These are phyloP conservation scores for Xylariaceae sp. DNA, from an alignment of 2,329 filamentous ascomycete species.

Conservation along the genomic window DNA sequence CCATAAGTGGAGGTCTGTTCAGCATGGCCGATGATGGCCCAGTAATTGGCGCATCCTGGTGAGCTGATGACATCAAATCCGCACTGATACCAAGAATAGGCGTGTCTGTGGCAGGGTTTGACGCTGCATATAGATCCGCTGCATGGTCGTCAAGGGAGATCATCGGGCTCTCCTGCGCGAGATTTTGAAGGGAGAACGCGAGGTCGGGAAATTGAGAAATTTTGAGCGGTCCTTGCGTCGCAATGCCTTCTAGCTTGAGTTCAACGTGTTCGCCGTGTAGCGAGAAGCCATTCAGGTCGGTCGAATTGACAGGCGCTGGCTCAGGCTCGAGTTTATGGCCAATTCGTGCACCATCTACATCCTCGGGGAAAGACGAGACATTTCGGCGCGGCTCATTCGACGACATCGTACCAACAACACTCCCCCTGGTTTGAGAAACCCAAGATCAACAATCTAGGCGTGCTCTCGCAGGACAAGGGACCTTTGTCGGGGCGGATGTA, in stretches of 20 bases:
- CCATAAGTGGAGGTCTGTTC: conserved; percentile 28
- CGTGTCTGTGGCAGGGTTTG: conserved; percentile 29
- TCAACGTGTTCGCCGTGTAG: conserved; percentile 34
- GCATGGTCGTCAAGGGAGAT: conserved; percentile 37
- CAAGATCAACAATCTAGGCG: conserved; percentile 4
- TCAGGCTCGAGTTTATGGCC: conserved; percentile 30
- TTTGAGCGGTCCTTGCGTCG: conserved; percentile 39
- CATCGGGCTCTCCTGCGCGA: conserved; percentile 40
- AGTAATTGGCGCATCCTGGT: conserved; percentile 32
- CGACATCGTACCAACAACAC: conserved; percentile 37
- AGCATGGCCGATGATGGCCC: conserved; percentile 23
- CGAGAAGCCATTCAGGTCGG: conserved; percentile 35
- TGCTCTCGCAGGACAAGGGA: conserved; percentile 11
- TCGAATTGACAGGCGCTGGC: conserved; percentile 30
- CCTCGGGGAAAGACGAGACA: conserved; percentile 33
- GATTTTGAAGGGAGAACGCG: conserved; percentile 45
- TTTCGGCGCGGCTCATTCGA: conserved; percentile 33
- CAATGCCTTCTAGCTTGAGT: conserved; percentile 29
- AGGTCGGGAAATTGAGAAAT: conserved; percentile 49
- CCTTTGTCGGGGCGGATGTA: background rate
- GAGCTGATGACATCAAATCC: conserved; percentile 35
- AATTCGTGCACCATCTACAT: conserved; percentile 34
- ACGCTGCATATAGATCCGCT: conserved; percentile 30
- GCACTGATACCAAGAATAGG: conserved; percentile 36
- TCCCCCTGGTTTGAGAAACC: conserved; percentile 13